Evolutionary conservation across 2,329 filamentous ascomycete species (phyloP).

Genomic region (Fusarium protoensiforme): DNA sequence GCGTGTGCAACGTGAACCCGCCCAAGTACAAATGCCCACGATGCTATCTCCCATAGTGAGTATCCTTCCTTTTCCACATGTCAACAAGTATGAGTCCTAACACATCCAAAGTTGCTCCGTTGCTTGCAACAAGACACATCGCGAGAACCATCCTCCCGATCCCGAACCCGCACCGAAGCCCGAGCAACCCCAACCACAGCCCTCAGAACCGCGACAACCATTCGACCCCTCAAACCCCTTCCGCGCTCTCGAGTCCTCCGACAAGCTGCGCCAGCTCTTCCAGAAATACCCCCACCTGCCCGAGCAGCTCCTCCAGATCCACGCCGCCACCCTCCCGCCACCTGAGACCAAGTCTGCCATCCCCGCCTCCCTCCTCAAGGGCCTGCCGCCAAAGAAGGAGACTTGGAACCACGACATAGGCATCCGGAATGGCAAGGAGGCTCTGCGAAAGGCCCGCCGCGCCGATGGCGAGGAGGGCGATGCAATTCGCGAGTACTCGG

Average conservation of each 20-base stretch:
- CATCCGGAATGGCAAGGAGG: conserved; percentile 64
- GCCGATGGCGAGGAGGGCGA: conserved; percentile 66
- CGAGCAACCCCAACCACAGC: conserved; percentile 6
- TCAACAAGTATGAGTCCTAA: not conserved
- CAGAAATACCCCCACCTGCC: conserved; percentile 62
- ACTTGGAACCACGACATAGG: conserved; percentile 70
- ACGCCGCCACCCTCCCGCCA: conserved; percentile 62
- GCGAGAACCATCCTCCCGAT: conserved; percentile 60
- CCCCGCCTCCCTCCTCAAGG: conserved; percentile 48
- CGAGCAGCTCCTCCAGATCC: conserved; percentile 59
- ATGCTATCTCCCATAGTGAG: conserved; percentile 69
- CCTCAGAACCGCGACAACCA: not conserved
- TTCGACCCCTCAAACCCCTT: conserved; percentile 57
- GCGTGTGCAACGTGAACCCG: conserved; percentile 61
- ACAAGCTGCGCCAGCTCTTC: conserved; percentile 63
- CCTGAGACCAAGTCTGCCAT: conserved; percentile 43
- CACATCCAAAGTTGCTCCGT: conserved; percentile 67
- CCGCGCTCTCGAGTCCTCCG: conserved; percentile 60
- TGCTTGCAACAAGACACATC: conserved; percentile 64
- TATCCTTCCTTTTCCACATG: not conserved
- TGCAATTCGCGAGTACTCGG: conserved; percentile 69
- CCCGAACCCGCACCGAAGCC: conserved; percentile 44
- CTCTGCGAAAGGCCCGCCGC: conserved; percentile 61
- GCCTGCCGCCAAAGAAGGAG: conserved; percentile 49
- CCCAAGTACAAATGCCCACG: conserved; percentile 73